Evolutionary conservation across 192 early-diverging fungal genomes (phyloP).

Genomic region (Linnemannia schmuckeri): DNA sequence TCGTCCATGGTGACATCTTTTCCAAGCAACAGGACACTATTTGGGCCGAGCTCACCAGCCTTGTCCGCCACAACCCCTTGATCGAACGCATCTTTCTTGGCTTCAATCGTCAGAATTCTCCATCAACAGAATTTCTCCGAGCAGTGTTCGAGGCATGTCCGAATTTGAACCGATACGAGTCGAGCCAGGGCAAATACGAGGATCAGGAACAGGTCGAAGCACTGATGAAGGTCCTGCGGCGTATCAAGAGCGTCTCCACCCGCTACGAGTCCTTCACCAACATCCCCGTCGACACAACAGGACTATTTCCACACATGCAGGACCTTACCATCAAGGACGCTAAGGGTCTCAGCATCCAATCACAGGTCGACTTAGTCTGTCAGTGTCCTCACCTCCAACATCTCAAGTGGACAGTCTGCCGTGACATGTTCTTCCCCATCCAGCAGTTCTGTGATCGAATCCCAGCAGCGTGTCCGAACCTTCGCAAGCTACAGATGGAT

Average conservation of each 20-base stretch:
- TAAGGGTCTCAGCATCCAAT: constrained; percentile 4
- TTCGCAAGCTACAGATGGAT: constrained; percentile 28
- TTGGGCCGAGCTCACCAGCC: constrained; percentile 23
- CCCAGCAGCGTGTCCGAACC: constrained; percentile 27
- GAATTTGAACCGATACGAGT: constrained; percentile 35
- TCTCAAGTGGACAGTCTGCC: constrained; percentile 36
- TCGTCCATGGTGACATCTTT: constrained; percentile 17
- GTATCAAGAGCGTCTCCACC: neutral
- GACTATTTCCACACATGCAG: constrained; percentile 21
- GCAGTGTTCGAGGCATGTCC: constrained; percentile 32
- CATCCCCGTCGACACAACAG: neutral
- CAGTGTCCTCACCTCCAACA: constrained; percentile 24
- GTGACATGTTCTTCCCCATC: constrained; percentile 14
- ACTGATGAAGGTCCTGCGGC: constrained; percentile 11
- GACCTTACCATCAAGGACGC: constrained; percentile 40
- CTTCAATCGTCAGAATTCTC: constrained; percentile 16
- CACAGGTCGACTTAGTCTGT: constrained; percentile 42
- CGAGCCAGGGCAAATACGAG: constrained; percentile 35
- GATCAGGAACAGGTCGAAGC: constrained; percentile 33
- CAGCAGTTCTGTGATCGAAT: constrained; percentile 39
- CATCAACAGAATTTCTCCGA: constrained; percentile 19
- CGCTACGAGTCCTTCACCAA: constrained; percentile 28
- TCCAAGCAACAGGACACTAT: neutral
- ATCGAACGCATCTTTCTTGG: constrained; percentile 45
- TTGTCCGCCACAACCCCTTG: constrained; percentile 23